Base-by-base conservation (phyloP, 164 flowering plant species). In the Stephania cephalantha region DNA sequence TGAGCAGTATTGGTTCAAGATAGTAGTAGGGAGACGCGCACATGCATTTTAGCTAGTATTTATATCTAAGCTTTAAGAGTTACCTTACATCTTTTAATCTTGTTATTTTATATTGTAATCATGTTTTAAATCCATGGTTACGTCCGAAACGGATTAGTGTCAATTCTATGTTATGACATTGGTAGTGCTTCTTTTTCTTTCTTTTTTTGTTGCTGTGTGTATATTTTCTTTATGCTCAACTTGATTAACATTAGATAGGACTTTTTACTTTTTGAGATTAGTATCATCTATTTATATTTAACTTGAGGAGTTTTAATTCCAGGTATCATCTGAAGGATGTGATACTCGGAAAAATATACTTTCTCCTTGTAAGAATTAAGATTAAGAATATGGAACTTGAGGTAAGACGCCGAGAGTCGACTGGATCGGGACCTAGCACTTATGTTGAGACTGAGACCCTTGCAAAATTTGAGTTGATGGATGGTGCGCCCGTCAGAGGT, bases 401-500 rank as follows among this genome's bases (percentile, higher is more conserved):
- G 90, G 91, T 94, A 45, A 86, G 98, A 67, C 91, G 98, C 3
- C 87, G 98, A 76, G 98, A 94, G 83, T 94, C 98, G 71, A 94
- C 98, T n/a, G 98, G 98, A 63, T 87, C 98, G 48, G 97, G 98
- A 52, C 85, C 91, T 66, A 94, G 87, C 78, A 92, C 98, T 30
- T 96, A 90, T 84, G 97, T 94, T 71, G 98, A 94, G 87, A 94
- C 98, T 25, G 96, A 90, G 81, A 94, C 98, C 22, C 89, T 94
- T 48, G 98, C 98, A 46, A 94, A 94, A 76, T 94, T 86, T 77
- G 98, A 92, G 78, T 84, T 94, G 85, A 94, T 94, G 98, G 98
- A 94, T 85, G 98, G 98, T 77, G 97, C 97, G 80, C 98, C 98
- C 10, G 97, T 94, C 35, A 85, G 98, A 92, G 98, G 98, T 94